Conservation (phyloP, 305 asterid genomes). For the Fraxinus sp. region DNA sequence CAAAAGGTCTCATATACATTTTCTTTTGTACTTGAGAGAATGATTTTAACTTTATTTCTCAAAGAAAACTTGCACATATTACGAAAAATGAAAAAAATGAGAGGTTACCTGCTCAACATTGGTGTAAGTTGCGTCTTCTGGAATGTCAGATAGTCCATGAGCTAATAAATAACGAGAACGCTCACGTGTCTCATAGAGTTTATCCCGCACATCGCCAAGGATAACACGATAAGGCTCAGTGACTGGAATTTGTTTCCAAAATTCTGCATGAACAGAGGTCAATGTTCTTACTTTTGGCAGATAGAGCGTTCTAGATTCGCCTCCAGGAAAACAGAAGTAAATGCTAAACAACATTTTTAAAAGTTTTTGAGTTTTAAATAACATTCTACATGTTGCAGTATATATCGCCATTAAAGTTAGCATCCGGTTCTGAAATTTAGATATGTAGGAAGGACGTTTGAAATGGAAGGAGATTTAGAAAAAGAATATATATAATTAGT, state of each 20-base stretch:
- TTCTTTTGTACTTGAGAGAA: neutral
- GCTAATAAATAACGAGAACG: conserved; percentile 86
- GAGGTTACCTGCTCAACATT: conserved; percentile 63
- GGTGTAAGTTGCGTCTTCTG: conserved; percentile 80
- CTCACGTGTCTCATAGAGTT: conserved; percentile 88
- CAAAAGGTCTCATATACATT: neutral
- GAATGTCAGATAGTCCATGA: conserved; percentile 76
- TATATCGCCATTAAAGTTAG: neutral
- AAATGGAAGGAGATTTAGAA: neutral
- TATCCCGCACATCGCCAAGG: conserved; percentile 92
- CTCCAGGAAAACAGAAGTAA: neutral
- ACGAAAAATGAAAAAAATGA: neutral
- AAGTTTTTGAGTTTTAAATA: neutral
- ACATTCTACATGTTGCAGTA: neutral
- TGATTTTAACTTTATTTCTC: neutral
- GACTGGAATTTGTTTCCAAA: conserved; percentile 84
- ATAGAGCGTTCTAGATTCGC: neutral
- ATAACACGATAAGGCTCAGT: conserved; percentile 92
- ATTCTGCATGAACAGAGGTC: conserved; percentile 45
- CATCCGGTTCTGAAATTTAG: neutral
- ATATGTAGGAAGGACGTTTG: neutral
- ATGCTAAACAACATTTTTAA: neutral
- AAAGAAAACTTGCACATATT: neutral
- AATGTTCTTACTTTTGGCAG: neutral
- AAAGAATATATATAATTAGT: neutral